Evolutionary conservation across 2,329 filamentous ascomycete species (phyloP), one percentile per base, ranked within the genome.

Genomic region (Scortechinia acanthostroma): DNA sequence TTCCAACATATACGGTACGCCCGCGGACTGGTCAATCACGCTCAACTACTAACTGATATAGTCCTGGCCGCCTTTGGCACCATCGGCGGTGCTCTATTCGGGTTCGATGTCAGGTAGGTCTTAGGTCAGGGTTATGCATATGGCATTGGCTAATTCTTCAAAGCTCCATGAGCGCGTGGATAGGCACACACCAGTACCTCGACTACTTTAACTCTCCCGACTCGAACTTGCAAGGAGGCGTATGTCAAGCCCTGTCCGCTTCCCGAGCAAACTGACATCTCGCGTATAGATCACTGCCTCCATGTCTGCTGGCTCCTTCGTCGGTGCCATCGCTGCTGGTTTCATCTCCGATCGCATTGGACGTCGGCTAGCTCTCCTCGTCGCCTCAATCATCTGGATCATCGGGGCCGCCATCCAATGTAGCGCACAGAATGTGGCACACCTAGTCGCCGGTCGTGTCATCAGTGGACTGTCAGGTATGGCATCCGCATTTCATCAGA

Each of bases 291-390:
- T 72, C 35, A 71, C 68, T 5, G 63, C 63, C 4, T 64, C 66
- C n/a, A 71, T 73, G 59, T 67, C 68, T 21, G 69, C 64, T n/a
- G 69, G 69, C n/a, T 69, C 67, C 3, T 66, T 73, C 45, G 48
- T 69, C 6, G 69, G 70, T 6, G 65, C 69, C 17, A 58, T 74
- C 2, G 50, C 55, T 3, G 69, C 68, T 2, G 67, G 67, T 2
- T 68, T 69, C 53, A 56, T 73, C 13, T 68, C 69, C 13, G 68
- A 74, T 51, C 55, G 51, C 14, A 53, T 71, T 16, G 70, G 68
- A 14, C 66, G 69, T 45, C 59, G 59, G 28, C 61, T 55, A 25
- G 64, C 69, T 13, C 64, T 73, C 17, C 58, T 69, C 45, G 53
- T 70, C 16, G 65, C 62, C 2, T 65, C 63, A 22, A 47, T 65